Evolutionary conservation across 352 stramenopile genomes (phyloP), one percentile per base, ranked within the genome.

Genomic region (Peronospora farinosa): DNA sequence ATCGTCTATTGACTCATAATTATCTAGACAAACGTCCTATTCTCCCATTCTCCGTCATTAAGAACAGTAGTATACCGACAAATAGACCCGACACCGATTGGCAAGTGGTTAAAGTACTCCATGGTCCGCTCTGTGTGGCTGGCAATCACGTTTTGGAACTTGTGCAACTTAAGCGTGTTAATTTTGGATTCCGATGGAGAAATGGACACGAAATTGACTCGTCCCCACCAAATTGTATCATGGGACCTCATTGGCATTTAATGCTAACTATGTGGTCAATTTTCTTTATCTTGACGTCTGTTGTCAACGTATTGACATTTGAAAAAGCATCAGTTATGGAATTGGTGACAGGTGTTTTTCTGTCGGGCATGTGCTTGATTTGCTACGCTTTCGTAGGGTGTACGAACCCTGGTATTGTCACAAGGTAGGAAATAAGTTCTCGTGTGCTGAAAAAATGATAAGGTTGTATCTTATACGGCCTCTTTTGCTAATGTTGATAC

Each of bases 241-340:
- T 92, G 19, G 81, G 81, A 15, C 81, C 81, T 28, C 81, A 92
- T 57, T 89, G 81, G 78, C 80, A 78, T 56, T 57, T 90, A 50
- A 84, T 92, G 69, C 38, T 66, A 16, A 50, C 57, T 16, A 88
- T 78, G 39, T 89, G 78, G 57, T 70, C 58, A 0, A 63, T 79
- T 10, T 74, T 88, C 8, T 60, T 62, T 17, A 47, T 69, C 15
- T 48, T 81, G 13, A 66, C 75, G 11, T 32, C 66, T 8, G 31
- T 63, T 23, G 73, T 92, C 15, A 84, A 72, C 21, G 46, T 69
- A 15, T 38, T 79, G 41, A 92, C 78, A 13, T 46, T 69, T 6
- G 59, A 62, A 4, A 68, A 73, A 28, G 77, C 78, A 0, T 54
- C 64, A 15, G 25, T 47, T 1, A 56, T 71, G 12, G 78, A 92